Evolutionary conservation across 805 yeast genomes (phyloP).

Genomic region (Yamadazyma phyllophila): DNA sequence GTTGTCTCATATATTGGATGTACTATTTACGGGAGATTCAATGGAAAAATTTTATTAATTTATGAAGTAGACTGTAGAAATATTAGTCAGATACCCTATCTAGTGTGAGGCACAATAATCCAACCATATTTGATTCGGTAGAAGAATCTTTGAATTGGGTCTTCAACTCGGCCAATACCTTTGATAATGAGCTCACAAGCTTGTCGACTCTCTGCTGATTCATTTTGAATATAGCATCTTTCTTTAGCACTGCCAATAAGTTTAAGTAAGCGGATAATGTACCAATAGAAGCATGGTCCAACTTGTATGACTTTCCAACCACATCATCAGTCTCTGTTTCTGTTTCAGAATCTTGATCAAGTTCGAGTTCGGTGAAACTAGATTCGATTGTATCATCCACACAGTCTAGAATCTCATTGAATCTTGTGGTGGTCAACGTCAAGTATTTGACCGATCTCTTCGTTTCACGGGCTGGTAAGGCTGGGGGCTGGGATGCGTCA

Average conservation of each 20-base stretch:
- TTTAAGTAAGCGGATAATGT: constrained; percentile 57
- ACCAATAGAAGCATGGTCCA: constrained; percentile 32
- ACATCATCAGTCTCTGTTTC: constrained; percentile 14
- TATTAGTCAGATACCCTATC: constrained; percentile 26
- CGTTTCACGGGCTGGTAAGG: constrained; percentile 40
- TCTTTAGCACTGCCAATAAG: constrained; percentile 40
- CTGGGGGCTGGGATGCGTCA: constrained; percentile 5
- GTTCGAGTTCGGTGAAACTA: constrained; percentile 24
- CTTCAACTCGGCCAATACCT: constrained; percentile 19
- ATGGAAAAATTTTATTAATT: too few species aligned
- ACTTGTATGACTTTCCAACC: constrained; percentile 13
- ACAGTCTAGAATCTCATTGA: constrained; percentile 42
- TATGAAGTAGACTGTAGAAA: background rate
- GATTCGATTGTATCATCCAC: constrained; percentile 37
- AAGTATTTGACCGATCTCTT: constrained; percentile 32
- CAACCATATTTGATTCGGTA: constrained; percentile 30
- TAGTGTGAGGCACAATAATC: constrained; percentile 31
- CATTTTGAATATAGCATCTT: constrained; percentile 17
- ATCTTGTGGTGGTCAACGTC: constrained; percentile 40
- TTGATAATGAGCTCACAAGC: constrained; percentile 25
- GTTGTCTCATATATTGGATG: constrained; percentile 6
- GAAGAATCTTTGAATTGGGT: constrained; percentile 13
- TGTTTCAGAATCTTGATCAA: constrained; percentile 15
- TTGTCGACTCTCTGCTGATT: constrained; percentile 16
- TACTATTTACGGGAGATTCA: background rate